Base-by-base conservation (phyloP, 768 basidiomycete species). In the Epithele typhae region DNA sequence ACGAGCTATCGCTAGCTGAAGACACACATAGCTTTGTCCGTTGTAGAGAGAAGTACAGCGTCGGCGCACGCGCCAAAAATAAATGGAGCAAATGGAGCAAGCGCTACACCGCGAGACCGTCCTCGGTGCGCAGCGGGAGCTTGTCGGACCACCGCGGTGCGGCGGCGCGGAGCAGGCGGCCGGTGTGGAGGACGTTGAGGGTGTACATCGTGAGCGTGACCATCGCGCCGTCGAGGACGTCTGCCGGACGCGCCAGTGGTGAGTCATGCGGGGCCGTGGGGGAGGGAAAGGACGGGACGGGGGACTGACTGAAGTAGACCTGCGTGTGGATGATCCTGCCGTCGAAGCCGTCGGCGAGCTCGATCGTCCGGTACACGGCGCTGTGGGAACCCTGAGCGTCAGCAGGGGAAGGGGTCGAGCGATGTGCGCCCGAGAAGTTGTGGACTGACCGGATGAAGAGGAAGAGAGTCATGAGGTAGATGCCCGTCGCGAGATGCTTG, bases 241-340 rank as follows among this genome's bases (percentile, higher is more conserved):
- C 63, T 63, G 7, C 14, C 27, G 27, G 14, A 14, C n/a, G n/a
- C n/a, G n/a, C n/a, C n/a, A n/a, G n/a, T n/a, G n/a, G n/a, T n/a
- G n/a, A n/a, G n/a, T n/a, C n/a, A n/a, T n/a, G n/a, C n/a, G n/a
- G n/a, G n/a, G n/a, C n/a, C n/a, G n/a, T n/a, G n/a, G n/a, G n/a
- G n/a, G n/a, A n/a, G n/a, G n/a, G n/a, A n/a, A n/a, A n/a, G n/a
- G n/a, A n/a, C n/a, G n/a, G n/a, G n/a, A n/a, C n/a, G n/a, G n/a
- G n/a, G n/a, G n/a, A 40, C 48, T 48, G 19, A 66, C 72, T 72
- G 63, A 77, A 77, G 46, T 68, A 72, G 4, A 66, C 51, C 51
- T 81, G 62, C 3, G 73, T 76, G 10, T 59, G 56, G 43, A 78
- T 74, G 51, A 81, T 70, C 6, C 52, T 52, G 15, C 80, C 79